Percentiles rank a stretch among this genome's conserved stretches.
These are phyloP conservation scores for Hypoxylon intermedium DNA, from an alignment of 495 filamentous ascomycete genomes.

Conservation along the genomic window DNA sequence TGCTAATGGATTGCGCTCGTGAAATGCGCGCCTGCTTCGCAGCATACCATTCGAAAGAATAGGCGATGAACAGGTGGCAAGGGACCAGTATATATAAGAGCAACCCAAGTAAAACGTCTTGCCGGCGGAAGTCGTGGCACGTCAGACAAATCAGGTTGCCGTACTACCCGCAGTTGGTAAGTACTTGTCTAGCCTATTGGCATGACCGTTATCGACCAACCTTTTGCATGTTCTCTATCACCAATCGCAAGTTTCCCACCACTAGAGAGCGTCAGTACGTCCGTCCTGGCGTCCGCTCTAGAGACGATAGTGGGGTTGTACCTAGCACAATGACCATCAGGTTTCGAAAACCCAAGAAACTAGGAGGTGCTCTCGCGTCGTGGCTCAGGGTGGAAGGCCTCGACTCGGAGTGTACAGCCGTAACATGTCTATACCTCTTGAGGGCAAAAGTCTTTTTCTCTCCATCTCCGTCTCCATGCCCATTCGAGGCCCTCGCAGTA, in stretches of 20 bases:
- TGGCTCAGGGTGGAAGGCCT: conserved; percentile 84
- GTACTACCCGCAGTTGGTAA: conserved; percentile 65
- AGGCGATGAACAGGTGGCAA: conserved; percentile 86
- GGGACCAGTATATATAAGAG: conserved; percentile 85
- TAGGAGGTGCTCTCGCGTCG: conserved; percentile 74
- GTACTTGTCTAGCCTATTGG: conserved; percentile 18
- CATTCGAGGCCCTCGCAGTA: neutral
- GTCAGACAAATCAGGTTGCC: conserved; percentile 90
- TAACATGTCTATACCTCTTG: conserved; percentile 85
- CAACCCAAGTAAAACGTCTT: conserved; percentile 77
- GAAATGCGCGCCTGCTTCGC: conserved; percentile 74
- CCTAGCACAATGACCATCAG: conserved; percentile 93
- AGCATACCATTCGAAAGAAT: conserved; percentile 82
- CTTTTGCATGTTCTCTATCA: conserved; percentile 98
- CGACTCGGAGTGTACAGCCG: conserved; percentile 75
- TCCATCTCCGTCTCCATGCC: conserved; percentile 1
- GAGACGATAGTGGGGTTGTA: conserved; percentile 49
- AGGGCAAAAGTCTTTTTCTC: conserved; percentile 26
- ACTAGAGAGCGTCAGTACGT: conserved; percentile 57
- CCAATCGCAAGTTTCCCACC: conserved; percentile 88
- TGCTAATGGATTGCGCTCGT: conserved; percentile 67
- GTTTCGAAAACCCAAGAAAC: conserved; percentile 92
- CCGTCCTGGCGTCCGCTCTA: neutral
- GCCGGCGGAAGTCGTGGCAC: conserved; percentile 84
- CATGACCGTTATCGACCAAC: conserved; percentile 50